Evolutionary conservation across 176 grass and related monocot species (phyloP), one percentile per base, ranked within the genome.

Genomic region (Oryza meridionalis): DNA sequence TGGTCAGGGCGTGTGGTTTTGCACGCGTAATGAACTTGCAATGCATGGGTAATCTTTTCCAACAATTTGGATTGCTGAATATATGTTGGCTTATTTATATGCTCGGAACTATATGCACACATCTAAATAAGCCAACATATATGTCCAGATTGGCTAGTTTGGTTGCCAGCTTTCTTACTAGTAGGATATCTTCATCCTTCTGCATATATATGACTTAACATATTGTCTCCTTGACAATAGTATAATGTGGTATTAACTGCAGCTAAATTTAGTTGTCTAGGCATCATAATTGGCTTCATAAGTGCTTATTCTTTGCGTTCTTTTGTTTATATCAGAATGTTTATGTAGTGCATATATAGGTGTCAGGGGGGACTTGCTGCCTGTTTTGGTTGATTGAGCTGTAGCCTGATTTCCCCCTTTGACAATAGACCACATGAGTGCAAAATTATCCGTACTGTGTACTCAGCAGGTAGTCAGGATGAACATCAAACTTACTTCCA

Each of bases 211-310:
- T 11, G 42, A 2, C n/a, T 72, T 12, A 0, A 31, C 10, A 2
- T 84, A 3, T 14, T 37, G 26, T 53, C 21, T 19, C 19, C 15
- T 21, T 7, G 1, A 31, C 9, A 13, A 17, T 66, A 9, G 15
- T 31, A 42, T 22, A 12, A 29, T 31, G 17, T 19, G 3, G 10
- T 24, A 4, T 7, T 77, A 35, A 24, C 4, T 17, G 7, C 73
- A 49, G 12, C 17, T 64, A 22, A 47, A 64, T 73, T 25, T 63
- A 32, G 6, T 82, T 73, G 42, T 40, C 16, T 45, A 11, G 61
- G 70, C 24, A 14, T 29, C 68, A 29, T 82, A 59, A 82, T 82
- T 82, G 15, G 68, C 35, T 44, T 70, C 5, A 24, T 24, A 24
- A 13, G 17, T 46, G 11, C 81, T 35, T 7, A 74, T 62, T 25